These are phyloP conservation scores for Lachnellula subtilissima DNA, from an alignment of 2,329 filamentous ascomycete genomes.

Conservation along the genomic window DNA sequence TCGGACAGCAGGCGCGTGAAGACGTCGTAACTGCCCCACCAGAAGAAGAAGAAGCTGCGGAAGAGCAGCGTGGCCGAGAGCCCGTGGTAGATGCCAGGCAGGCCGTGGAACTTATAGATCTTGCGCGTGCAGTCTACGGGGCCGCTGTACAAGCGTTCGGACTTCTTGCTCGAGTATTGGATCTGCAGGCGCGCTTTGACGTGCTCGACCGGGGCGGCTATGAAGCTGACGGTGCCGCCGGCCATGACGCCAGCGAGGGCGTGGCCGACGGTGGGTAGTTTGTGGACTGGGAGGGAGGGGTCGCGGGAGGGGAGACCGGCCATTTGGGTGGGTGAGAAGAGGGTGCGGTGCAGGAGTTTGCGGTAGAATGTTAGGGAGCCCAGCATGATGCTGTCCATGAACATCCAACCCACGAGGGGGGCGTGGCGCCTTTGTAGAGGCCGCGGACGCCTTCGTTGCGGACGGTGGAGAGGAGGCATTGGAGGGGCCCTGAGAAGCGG, in stretches of 20 bases:
- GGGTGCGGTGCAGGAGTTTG: constrained; percentile 70
- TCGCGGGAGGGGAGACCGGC: constrained; percentile 24
- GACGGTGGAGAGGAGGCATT: constrained; percentile 80
- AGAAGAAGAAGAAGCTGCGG: constrained; percentile 92
- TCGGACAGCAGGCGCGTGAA: constrained; percentile 64
- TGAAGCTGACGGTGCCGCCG: constrained; percentile 84
- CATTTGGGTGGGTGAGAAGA: constrained; percentile 57
- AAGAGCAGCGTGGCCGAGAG: constrained; percentile 82
- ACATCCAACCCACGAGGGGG: constrained; percentile 94
- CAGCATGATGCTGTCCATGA: constrained; percentile 90
- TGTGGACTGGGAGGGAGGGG: constrained; percentile 31
- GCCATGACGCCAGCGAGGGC: constrained; percentile 83
- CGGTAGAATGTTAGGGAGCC: constrained; percentile 89
- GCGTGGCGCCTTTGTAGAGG: constrained; percentile 91
- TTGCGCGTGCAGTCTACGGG: constrained; percentile 79
- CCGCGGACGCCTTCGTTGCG: constrained; percentile 79
- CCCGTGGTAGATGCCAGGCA: constrained; percentile 80
- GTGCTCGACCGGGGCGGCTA: constrained; percentile 92
- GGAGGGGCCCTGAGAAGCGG: constrained; percentile 79
- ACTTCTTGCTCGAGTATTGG: constrained; percentile 80
- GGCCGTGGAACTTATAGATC: constrained; percentile 65
- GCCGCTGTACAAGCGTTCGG: constrained; percentile 74
- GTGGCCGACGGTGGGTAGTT: constrained; percentile 73
- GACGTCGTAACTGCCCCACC: constrained; percentile 95
- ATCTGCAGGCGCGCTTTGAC: constrained; percentile 91